Base-by-base conservation (phyloP, 345 rosid species). In the Salix purpurea region DNA sequence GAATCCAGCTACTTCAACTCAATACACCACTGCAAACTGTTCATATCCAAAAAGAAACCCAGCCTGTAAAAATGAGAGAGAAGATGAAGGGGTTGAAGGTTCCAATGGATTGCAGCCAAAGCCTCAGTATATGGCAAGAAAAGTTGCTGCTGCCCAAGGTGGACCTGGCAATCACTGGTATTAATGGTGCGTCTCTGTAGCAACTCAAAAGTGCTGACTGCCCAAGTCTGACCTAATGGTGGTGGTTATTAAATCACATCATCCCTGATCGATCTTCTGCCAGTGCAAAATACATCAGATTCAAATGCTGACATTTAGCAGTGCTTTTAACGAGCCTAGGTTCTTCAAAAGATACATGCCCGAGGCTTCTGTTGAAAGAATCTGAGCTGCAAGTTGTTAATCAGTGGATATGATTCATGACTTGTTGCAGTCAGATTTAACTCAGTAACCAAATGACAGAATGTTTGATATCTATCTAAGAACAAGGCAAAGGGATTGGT, bases 101-200 rank as follows among this genome's bases (percentile, higher is more conserved):
- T 74, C 92, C 69, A 86, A 79, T 48, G 90, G 88, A 66, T 76
- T 90, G 88, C 97, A 90, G 84, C 94, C 92, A 52, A 95, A 93
- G 78, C 90, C 92, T 40, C 97, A 89, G 83, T 91, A 86, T 79
- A 81, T 89, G 84, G 91, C 89, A 32, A 86, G 93, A 85, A 90
- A 95, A 88, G 93, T 91, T 70, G 87, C 96, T 70, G 97, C 97
- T 16, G 90, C 97, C 19, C 94, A 90, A 83, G 94, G 89, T 73
- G 92, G 90, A 21, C 44, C 90, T 8, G 90, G 88, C 78, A 86
- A 80, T 78, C 89, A 89, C 77, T 95, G 97, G 99, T 93, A 90
- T 80, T 91, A 84, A 71, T 56, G 72, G 54, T 48, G 9, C 48
- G 15, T 58, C 60, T 15, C 71, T 37, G 37, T 73, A 6, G 7